Conservation (phyloP, 2,329 filamentous ascomycete genomes). For the Microsporum canis region DNA sequence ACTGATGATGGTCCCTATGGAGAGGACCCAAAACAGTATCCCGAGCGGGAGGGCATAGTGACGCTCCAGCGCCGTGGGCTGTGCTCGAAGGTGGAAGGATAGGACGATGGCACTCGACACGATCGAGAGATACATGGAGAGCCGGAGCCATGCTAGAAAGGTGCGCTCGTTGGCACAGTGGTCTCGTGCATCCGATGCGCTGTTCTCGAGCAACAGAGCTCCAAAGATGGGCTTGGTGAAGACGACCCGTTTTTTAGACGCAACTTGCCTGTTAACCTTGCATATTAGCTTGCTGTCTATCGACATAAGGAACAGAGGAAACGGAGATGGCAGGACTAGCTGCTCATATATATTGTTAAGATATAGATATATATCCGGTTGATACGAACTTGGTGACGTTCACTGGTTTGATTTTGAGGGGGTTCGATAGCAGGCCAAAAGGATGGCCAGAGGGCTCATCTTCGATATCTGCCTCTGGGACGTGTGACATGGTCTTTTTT, state of each 20-base stretch:
- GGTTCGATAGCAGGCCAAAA: constrained; percentile 44
- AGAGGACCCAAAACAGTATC: constrained; percentile 74
- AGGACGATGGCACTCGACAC: constrained; percentile 83
- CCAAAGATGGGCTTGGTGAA: constrained; percentile 44
- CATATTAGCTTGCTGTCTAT: constrained; percentile 1
- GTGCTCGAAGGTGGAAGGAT: constrained; percentile 76
- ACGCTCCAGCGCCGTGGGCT: constrained; percentile 59
- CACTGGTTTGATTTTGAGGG: constrained; percentile 39
- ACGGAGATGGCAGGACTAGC: neutral
- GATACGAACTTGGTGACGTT: constrained; percentile 30
- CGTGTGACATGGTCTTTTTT: constrained; percentile 17
- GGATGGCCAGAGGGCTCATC: constrained; percentile 17
- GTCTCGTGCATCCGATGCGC: constrained; percentile 53
- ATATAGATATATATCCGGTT: neutral
- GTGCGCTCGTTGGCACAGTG: constrained; percentile 57
- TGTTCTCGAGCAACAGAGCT: constrained; percentile 55
- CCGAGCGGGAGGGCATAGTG: constrained; percentile 74
- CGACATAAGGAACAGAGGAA: neutral
- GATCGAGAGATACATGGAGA: constrained; percentile 82
- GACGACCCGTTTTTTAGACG: constrained; percentile 36
- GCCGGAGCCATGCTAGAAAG: constrained; percentile 82
- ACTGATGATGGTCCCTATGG: constrained; percentile 61
- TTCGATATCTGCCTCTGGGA: constrained; percentile 12
- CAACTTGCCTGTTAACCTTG: constrained; percentile 19
- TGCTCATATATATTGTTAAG: too few relatives aligned